Base-by-base conservation (phyloP, 192 early-diverging fungal species). In the Kickxella alabastrina region DNA sequence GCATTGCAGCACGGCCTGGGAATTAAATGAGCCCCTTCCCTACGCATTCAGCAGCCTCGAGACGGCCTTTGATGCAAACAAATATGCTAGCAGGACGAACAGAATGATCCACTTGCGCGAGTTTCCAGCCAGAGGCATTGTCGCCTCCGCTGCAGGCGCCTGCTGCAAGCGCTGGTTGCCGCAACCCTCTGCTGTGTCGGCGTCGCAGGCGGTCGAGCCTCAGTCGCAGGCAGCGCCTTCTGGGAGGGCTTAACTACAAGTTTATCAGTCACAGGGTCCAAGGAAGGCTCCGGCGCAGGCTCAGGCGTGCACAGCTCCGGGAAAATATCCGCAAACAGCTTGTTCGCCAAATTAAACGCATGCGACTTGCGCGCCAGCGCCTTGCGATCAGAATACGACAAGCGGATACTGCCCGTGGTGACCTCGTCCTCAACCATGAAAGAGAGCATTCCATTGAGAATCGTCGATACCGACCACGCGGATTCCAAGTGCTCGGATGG, bases 381-480 rank as follows among this genome's bases (percentile, higher is more conserved):
- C 37, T 79, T 81, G 64, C 92, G 91, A 61, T 97, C 93, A 14
- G 79, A 71, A 37, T 77, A 57, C 2, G 90, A 83, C 12, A 90
- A 89, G 21, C 80, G 84, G 40, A 99, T 89, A 49, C 90, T 89
- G 32, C 97, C 97, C 7, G 97, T 95, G 6, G 94, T 97, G 14
- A 85, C 84, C 54, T 96, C 93, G 45, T 99, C 93, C 43, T 83
- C 79, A 37, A 93, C 88, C 97, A 99, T 99, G 64, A 99, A 99
- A 41, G 87, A 90, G 34, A 99, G 74, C 49, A 97, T 71, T 10
- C 97, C 97, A 42, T 87, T 97, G 32, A 99, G 73, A 45, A 99
- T 97, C 0, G 97, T 99, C 7, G 92, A 66, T 9, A 99, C 97
- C 46, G 87, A 91, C 97, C 97, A 97, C 43, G 90, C 88, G 95